These are phyloP conservation scores for Aspergillus bertholletiae DNA, from an alignment of 495 filamentous ascomycete genomes.

Conservation along the genomic window DNA sequence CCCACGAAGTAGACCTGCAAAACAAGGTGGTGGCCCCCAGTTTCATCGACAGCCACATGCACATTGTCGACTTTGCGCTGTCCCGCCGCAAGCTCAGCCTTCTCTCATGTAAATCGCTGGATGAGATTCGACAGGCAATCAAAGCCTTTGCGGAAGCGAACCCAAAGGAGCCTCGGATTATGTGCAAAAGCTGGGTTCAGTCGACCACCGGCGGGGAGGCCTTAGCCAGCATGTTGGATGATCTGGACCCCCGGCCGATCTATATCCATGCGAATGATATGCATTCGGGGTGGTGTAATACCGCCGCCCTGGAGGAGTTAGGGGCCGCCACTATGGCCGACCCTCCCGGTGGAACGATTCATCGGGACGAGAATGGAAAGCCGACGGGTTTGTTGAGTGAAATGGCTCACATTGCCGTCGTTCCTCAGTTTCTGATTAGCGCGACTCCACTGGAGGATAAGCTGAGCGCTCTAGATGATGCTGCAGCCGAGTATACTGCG, in stretches of 20 bases:
- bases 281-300: conserved; percentile 62
- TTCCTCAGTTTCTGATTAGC: conserved; percentile 56
- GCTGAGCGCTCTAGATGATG: conserved; percentile 44
- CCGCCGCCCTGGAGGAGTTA: conserved; percentile 50
- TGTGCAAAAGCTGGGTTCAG: conserved; percentile 62
- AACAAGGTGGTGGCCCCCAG: conserved; percentile 53
- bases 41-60: conserved; percentile 64
- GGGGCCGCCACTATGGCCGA: conserved; percentile 43
- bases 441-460: conserved; percentile 51
- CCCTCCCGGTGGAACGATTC: conserved; percentile 54
- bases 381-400: conserved; percentile 56
- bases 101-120: conserved; percentile 48
- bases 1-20: conserved; percentile 39
- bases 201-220: conserved; percentile 50
- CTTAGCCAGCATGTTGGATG: conserved; percentile 51
- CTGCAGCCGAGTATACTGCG: conserved; percentile 48
- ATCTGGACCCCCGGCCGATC: conserved; percentile 50
- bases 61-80: conserved; percentile 58
- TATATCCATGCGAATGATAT: conserved; percentile 60
- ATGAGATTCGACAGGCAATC: conserved; percentile 51
- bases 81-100: conserved; percentile 56
- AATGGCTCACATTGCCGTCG: conserved; percentile 51
- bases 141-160: conserved; percentile 45
- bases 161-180: conserved; percentile 47
- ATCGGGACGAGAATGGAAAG: conserved; percentile 48